These are phyloP conservation scores for Corylus americana DNA, from an alignment of 306 rosid genomes.

Conservation along the genomic window DNA sequence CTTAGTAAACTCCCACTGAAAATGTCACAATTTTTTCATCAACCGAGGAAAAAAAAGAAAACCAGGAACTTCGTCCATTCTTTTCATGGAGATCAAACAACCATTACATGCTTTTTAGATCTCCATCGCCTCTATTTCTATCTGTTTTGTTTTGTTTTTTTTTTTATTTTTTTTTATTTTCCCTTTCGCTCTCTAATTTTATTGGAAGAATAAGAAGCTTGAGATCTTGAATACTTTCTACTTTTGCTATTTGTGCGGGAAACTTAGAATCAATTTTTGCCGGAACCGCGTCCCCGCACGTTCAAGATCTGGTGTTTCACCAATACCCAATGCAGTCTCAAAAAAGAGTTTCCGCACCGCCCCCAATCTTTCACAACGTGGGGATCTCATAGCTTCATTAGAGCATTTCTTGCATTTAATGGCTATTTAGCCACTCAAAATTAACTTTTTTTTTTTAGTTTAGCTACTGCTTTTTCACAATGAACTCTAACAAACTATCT, in stretches of 20 bases:
- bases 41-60: slow-evolving; percentile 26
- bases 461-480: too few relatives aligned
- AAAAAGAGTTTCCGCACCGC: slow-evolving; percentile 27
- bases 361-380: slow-evolving; percentile 7
- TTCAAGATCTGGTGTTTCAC: slow-evolving; percentile 42
- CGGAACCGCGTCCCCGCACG: slow-evolving; percentile 18
- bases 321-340: slow-evolving; percentile 41
- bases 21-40: slow-evolving; percentile 41
- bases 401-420: too few relatives aligned
- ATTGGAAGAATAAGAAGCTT: not conserved
- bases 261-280: slow-evolving; percentile 14
- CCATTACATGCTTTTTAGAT: slow-evolving; percentile 14
- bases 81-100: slow-evolving; percentile 44
- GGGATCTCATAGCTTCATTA: slow-evolving; percentile 42
- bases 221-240: not conserved
- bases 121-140: slow-evolving; percentile 19
- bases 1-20: not conserved
- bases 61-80: slow-evolving; percentile 24
- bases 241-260: slow-evolving; percentile 3
- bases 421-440: too few relatives aligned
- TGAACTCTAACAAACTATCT: too few relatives aligned
- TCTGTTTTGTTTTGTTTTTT: too few relatives aligned
- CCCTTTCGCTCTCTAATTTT: not conserved
- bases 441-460: too few relatives aligned
- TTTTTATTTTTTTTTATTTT: too few relatives aligned